Base-by-base conservation (phyloP, 176 grass and related monocot species). In the Pontederia paniculata region DNA sequence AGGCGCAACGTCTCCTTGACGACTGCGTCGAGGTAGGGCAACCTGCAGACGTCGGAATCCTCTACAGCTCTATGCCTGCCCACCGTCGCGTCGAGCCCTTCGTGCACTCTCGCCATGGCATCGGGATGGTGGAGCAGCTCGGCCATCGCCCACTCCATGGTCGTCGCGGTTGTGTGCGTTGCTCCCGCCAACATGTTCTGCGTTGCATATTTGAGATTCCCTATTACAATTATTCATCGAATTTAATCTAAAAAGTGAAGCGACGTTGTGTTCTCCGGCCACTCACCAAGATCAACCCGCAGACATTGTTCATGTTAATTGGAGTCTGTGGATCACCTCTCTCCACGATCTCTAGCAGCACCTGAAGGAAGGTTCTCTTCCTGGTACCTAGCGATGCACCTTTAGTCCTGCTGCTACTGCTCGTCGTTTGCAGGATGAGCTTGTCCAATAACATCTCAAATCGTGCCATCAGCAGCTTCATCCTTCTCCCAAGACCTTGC, bases 271-370 rank as follows among this genome's bases (percentile, higher is more conserved):
- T 50, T 43, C 77, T 81, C n/a, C n/a, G n/a, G n/a, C 84, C 76
- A 89, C 77, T 25, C 84, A 73, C 12, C 84, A 46, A 15, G 76
- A n/a, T n/a, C n/a, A n/a, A n/a, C n/a, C n/a, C 85, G 69, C 84
- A 84, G 57, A 89, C 65, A 67, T 89, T 73, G 51, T 57, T 77
- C 80, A 89, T 80, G 50, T 80, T 89, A 68, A 89, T 80, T 2
- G 80, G 2, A 0, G 76, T 62, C 76, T 80, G 68, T 84, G 79
- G 49, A n/a, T n/a, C n/a, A n/a, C n/a, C n/a, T n/a, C n/a, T n/a
- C n/a, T n/a, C n/a, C n/a, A n/a, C n/a, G n/a, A 89, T 42, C 66
- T 23, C 69, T 28, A 89, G 72, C 85, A 89, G 83, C 54, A 70
- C 47, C 55, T 80, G 75, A 3, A 89, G 51, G 70, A 83, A 82